Conservation (phyloP, 495 filamentous ascomycete species). For the Hypoxylon rickii region DNA sequence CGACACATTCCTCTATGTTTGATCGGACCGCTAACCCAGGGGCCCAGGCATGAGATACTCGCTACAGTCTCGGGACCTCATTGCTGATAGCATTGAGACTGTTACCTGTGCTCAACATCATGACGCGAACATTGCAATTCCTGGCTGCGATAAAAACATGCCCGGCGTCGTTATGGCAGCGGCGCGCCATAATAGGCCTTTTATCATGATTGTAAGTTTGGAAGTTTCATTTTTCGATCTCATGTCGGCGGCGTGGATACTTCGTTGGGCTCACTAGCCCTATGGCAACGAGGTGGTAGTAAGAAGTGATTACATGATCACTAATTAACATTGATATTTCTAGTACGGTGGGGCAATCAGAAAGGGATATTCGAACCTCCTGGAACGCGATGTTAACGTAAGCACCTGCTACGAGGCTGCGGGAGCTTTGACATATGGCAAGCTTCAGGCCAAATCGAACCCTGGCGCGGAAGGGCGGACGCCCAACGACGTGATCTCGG, state of each 20-base stretch:
- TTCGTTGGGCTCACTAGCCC: too few relatives aligned
- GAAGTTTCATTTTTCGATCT: too few relatives aligned
- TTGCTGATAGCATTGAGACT: conserved; percentile 93
- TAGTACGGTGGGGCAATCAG: conserved; percentile 88
- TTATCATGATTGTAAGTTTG: conserved; percentile 58
- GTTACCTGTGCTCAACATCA: conserved; percentile 87
- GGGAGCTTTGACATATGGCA: conserved; percentile 84
- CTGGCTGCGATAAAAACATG: conserved; percentile 99
- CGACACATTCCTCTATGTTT: neutral
- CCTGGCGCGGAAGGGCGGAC: conserved; percentile 48
- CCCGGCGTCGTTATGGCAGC: conserved; percentile 72
- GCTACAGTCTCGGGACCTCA: conserved; percentile 92
- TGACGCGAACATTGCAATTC: conserved; percentile 93
- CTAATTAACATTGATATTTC: neutral
- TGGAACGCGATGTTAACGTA: conserved; percentile 85
- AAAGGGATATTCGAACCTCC: conserved; percentile 77
- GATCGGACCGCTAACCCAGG: conserved; percentile 6
- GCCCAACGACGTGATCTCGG: conserved; percentile 80
- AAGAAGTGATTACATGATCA: too few relatives aligned
- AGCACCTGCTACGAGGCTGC: conserved; percentile 87
- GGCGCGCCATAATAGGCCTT: conserved; percentile 88
- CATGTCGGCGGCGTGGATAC: too few relatives aligned
- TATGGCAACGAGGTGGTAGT: too few relatives aligned
- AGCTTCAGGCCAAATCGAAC: conserved; percentile 50
- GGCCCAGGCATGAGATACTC: conserved; percentile 91